Percentiles rank a stretch among this genome's conserved stretches.
These are phyloP conservation scores for Fusarium miscanthi DNA, from an alignment of 2,329 filamentous ascomycete genomes.

Conservation along the genomic window DNA sequence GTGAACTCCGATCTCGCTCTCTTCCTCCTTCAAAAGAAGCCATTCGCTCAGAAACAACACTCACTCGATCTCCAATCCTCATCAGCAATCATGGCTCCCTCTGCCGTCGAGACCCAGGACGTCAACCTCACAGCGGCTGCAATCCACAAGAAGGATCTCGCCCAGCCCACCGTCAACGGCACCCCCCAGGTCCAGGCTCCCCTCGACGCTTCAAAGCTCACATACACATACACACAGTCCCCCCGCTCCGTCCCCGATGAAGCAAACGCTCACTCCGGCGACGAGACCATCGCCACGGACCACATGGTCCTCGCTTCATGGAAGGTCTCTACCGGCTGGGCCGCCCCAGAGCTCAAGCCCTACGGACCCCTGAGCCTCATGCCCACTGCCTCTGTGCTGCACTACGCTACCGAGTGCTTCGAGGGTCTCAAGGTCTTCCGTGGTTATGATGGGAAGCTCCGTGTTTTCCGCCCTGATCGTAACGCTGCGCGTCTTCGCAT, in stretches of 20 bases:
- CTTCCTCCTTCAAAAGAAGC: not conserved
- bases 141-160: slow-evolving; percentile 61
- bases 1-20: slow-evolving; percentile 8
- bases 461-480: slow-evolving; percentile 80
- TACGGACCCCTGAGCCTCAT: slow-evolving; percentile 82
- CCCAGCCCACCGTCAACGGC: slow-evolving; percentile 49
- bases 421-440: slow-evolving; percentile 87
- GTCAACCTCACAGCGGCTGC: slow-evolving; percentile 64
- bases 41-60: not conserved
- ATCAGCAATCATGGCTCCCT: slow-evolving; percentile 56
- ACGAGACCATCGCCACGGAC: slow-evolving; percentile 76
- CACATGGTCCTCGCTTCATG: slow-evolving; percentile 87
- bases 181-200: slow-evolving; percentile 61
- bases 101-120: slow-evolving; percentile 59
- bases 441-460: slow-evolving; percentile 78
- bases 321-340: slow-evolving; percentile 75
- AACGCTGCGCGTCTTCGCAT: slow-evolving; percentile 75
- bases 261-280: slow-evolving; percentile 58
- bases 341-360: slow-evolving; percentile 76
- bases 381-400: slow-evolving; percentile 82
- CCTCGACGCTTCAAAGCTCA: slow-evolving; percentile 72
- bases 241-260: slow-evolving; percentile 66
- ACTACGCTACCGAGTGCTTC: slow-evolving; percentile 93
- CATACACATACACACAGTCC: slow-evolving; percentile 61
- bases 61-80: not conserved